Evolutionary conservation across 2,329 filamentous ascomycete genomes (phyloP), one percentile per base, ranked within the genome.

Genomic region (Zasmidium angulare): DNA sequence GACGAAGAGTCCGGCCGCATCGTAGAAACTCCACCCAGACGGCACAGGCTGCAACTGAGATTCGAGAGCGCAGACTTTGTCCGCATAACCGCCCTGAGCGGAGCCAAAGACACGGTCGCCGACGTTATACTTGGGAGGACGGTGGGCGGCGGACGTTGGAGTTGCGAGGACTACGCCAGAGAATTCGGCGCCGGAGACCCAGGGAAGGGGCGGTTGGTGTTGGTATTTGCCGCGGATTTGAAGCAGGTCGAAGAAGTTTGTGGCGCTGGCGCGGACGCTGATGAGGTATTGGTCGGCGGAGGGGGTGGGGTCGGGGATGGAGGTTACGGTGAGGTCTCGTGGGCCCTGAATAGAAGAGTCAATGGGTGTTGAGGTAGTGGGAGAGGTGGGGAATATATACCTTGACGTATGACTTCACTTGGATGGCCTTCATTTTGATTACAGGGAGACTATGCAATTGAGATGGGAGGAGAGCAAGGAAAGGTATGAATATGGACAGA

Each of bases 211-310:
- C 0, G 92, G 92, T 70, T 97, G 93, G 73, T 91, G 84, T 73
- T 98, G 93, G 78, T 98, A 98, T 84, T 96, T 96, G 58, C 93
- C 93, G 71, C 91, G 89, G 71, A 97, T 91, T 73, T 98, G 93
- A 56, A 98, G 86, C 59, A 96, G 89, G 75, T 98, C 93, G 80
- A 97, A 98, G 84, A 98, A 98, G 79, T 98, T 98, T 70, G 91
- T 90, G 20, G 91, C 93, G 0, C 89, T 84, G 50, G 93, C 91
- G 76, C 91, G 90, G 69, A 98, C 89, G 71, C 87, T 84, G 73
- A 98, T 89, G 64, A 96, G 82, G 74, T 97, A 98, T 78, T 96
- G 86, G 71, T 89, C 80, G 29, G 86, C 76, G 9, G 82, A 81
- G 1, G 92, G 90, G 1, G 79, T 78, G 0, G 91, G 93, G 55